Evolutionary conservation across 805 yeast genomes (phyloP), one percentile per base, ranked within the genome.

Genomic region (Wickerhamomyces subpelliculosus): DNA sequence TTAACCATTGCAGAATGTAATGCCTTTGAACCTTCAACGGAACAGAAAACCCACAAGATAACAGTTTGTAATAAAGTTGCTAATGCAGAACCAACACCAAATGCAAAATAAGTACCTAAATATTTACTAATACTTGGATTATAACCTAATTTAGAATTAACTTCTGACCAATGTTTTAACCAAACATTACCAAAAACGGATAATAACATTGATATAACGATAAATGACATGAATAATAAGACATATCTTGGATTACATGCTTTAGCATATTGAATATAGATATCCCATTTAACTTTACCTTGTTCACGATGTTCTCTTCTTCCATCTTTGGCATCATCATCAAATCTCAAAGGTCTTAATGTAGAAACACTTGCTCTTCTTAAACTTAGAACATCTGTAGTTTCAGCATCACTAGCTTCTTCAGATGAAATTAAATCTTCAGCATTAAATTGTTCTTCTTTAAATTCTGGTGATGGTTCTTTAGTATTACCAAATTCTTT

Each of bases 81-180:
- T 4, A 70, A 46, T 0, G 95, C 76, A 22, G 83, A 73, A 13
- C 73, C 66, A 34, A 87, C 55, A 45, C 98, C 97, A 31, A 90
- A 66, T 10, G 70, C 67, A 43, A 84, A 74, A 57, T 90, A 93
- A 38, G 85, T 68, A 16, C 83, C 81, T 47, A 93, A 67, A 51
- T 88, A 93, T 52, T 62, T 75, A 38, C 65, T 65, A n/a, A 84
- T 76, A 42, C 78, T 58, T 3, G 95, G 95, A 57, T 90, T 90
- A 40, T 62, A 63, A 20, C 88, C 90, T 27, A 62, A 56, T 32
- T 59, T 63, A 4, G 89, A 72, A 55, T 90, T 93, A 18, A 83
- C 75, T 57, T 93, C 99, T 11, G 97, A 85, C 98, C 98, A 93
- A 60, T 86, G 86, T 60, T 93, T 93, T 52, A 93, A 74, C 99